Percentiles rank a stretch among this genome's conserved stretches.
These are phyloP conservation scores for Nakazawaea anatomiae DNA, from an alignment of 805 yeast genomes.

Conservation along the genomic window DNA sequence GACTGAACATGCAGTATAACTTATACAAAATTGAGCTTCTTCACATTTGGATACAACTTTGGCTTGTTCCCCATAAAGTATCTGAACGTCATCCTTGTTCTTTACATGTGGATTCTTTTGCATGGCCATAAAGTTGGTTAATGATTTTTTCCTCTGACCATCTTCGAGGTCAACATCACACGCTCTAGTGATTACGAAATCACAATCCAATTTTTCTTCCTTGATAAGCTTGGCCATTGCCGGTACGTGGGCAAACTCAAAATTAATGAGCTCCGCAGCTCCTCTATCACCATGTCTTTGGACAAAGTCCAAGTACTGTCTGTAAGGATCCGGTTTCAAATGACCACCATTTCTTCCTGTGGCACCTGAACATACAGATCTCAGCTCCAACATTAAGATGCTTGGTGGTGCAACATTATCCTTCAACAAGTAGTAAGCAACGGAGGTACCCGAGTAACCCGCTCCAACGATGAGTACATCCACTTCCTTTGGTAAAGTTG, in stretches of 20 bases:
- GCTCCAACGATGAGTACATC: slow-evolving; percentile 39
- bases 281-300: slow-evolving; percentile 14
- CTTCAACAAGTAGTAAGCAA: slow-evolving; percentile 28
- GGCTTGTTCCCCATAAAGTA: slow-evolving; percentile 26
- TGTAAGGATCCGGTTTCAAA: slow-evolving; percentile 29
- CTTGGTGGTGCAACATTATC: slow-evolving; percentile 14
- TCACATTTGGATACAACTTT: slow-evolving; percentile 22
- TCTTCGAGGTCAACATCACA: slow-evolving; percentile 21
- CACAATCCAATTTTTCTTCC: slow-evolving; percentile 22
- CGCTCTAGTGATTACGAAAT: slow-evolving; percentile 23
- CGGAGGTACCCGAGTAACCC: slow-evolving; percentile 40
- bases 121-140: slow-evolving; percentile 17
- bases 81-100: slow-evolving; percentile 24
- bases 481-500: slow-evolving; percentile 27
- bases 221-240: slow-evolving; percentile 23
- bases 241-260: slow-evolving; percentile 26
- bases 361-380: slow-evolving; percentile 34
- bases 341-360: slow-evolving; percentile 42
- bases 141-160: slow-evolving; percentile 12
- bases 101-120: slow-evolving; percentile 23
- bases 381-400: slow-evolving; percentile 32
- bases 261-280: slow-evolving; percentile 28
- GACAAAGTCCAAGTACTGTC: slow-evolving; percentile 2
- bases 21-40: slow-evolving; percentile 24
- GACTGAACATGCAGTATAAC: slow-evolving; percentile 35